Percentiles rank a stretch among this genome's conserved stretches.
phyloP scores from a whole-genome alignment of 495 filamentous ascomycete genomes.

The Aspergillus sclerotioniger region DNA sequence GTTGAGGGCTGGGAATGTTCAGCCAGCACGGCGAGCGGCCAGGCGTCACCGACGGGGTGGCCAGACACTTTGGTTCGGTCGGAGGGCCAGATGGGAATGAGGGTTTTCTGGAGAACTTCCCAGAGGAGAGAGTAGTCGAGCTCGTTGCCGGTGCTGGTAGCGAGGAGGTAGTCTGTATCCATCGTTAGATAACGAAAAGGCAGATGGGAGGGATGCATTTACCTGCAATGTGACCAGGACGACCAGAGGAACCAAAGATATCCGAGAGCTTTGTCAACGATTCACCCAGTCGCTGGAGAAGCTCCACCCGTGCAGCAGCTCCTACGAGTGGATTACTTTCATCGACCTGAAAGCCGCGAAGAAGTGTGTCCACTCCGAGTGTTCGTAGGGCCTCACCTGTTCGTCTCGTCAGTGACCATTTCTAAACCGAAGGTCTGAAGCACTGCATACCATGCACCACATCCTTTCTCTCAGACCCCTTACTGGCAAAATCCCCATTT shows the following conservation, averaged over 20 bases:
- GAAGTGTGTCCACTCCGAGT: slow-evolving; percentile 16
- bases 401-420: neutral
- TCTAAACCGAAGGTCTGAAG: neutral
- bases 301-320: slow-evolving; percentile 44
- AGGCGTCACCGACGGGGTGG: slow-evolving; percentile 56
- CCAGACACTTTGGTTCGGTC: slow-evolving; percentile 52
- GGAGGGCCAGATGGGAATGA: slow-evolving; percentile 54
- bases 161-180: slow-evolving; percentile 48
- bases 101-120: slow-evolving; percentile 48
- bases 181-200: neutral
- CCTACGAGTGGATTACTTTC: slow-evolving; percentile 51
- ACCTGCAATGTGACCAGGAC: slow-evolving; percentile 58
- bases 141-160: slow-evolving; percentile 16
- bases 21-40: slow-evolving; percentile 41
- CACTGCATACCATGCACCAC: slow-evolving; percentile 28
- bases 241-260: slow-evolving; percentile 48
- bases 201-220: slow-evolving; percentile 11
- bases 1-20: slow-evolving; percentile 8
- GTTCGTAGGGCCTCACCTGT: slow-evolving; percentile 21
- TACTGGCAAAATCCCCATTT: slow-evolving; percentile 43
- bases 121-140: slow-evolving; percentile 44
- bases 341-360: slow-evolving; percentile 43
- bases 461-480: slow-evolving; percentile 15
- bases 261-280: slow-evolving; percentile 47
- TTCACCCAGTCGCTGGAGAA: slow-evolving; percentile 47